Percentiles rank a stretch among this genome's conserved stretches.
Evolutionary conservation across 441 rosid genomes (phyloP).

Genomic region (Syzygium malaccense): DNA sequence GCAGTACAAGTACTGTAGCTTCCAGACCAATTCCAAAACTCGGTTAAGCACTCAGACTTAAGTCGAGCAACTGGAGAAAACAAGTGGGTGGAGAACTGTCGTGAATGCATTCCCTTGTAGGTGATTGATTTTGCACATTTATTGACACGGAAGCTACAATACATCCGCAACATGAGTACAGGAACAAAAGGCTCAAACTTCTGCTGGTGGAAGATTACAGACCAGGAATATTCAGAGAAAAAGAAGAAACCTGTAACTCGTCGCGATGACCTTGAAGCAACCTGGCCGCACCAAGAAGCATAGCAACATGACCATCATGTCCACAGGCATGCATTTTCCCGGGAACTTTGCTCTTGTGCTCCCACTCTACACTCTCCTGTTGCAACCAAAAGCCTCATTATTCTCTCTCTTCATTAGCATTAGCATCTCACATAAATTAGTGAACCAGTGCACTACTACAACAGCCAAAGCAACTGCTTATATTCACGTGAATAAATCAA

Average conservation of each 20-base stretch:
- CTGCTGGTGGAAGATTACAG: background rate
- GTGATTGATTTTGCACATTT: background rate
- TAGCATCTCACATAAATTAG: background rate
- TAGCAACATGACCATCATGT: conserved; percentile 11
- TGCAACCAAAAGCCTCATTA: background rate
- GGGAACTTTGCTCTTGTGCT: conserved; percentile 10
- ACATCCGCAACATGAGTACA: background rate
- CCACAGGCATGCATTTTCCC: conserved; percentile 13
- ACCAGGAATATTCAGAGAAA: background rate
- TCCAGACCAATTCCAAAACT: background rate
- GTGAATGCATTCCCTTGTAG: background rate
- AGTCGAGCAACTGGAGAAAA: background rate
- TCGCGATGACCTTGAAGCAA: background rate
- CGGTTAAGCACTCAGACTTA: background rate
- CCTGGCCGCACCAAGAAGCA: conserved; percentile 14
- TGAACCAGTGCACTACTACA: background rate
- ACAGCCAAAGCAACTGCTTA: background rate
- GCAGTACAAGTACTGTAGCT: background rate
- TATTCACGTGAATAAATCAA: background rate
- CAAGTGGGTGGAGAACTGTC: background rate
- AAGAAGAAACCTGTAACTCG: background rate
- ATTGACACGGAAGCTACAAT: background rate
- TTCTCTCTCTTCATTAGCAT: background rate
- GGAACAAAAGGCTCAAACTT: background rate
- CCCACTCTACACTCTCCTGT: conserved; percentile 6